Evolutionary conservation across 2,329 filamentous ascomycete species (phyloP), one percentile per base, ranked within the genome.

Genomic region (Chalara sp.): DNA sequence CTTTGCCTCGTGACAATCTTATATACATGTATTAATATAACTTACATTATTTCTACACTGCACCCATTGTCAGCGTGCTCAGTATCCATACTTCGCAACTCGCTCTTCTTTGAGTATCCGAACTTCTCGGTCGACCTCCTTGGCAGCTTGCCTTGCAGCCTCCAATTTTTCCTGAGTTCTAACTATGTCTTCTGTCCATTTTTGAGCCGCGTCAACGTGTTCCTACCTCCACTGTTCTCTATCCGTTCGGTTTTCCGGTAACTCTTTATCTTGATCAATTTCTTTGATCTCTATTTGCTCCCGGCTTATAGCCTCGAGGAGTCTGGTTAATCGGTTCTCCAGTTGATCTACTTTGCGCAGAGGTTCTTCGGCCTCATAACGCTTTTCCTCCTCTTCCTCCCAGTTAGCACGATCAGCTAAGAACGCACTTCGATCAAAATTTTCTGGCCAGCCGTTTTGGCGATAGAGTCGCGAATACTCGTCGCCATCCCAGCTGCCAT

Each of bases 371-470:
- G 42, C 31, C 2, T 32, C 32, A 5, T 30, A 13, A 6, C 31
- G 43, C 32, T 5, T 12, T 10, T 32, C 7, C 6, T 50, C 32
- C 5, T 45, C 32, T 12, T 28, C 32, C 8, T 47, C 32, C 39
- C 35, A 53, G 6, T 42, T 6, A 13, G 31, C 29, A 21, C 51
- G 46, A 32, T 46, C 43, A 8, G 30, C 13, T 5, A 44, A 10
- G 12, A 47, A 48, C 4, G 35, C 47, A 6, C 13, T 41, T 6
- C 35, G 6, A 21, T 55, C 39, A 12, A 54, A 56, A 6, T 32
- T 49, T 3, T 21, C 21, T 12, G 49, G 54, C 53, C 54, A 55
- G 1, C 54, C 50, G 41, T 54, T 44, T 32, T 53, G 31, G 6
- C 8, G n/a, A 13, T 58, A 55, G 3, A 56, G 32, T 7, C 41